Evolutionary conservation across 2,329 filamentous ascomycete genomes (phyloP).

Genomic region (Leptographium flavum): DNA sequence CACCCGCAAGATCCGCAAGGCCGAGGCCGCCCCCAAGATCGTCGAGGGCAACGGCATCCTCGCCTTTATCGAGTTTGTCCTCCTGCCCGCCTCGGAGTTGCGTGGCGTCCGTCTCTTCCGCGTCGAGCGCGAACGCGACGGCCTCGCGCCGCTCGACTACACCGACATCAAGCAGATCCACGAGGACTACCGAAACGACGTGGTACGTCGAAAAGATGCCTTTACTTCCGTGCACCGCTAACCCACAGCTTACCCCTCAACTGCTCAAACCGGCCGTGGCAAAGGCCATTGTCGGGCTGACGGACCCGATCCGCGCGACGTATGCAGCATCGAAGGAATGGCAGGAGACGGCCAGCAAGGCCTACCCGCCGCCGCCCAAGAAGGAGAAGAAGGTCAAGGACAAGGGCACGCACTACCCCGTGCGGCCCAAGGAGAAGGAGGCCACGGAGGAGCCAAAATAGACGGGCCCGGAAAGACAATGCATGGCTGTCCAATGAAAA

Average conservation of each 20-base stretch:
- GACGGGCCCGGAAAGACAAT: not conserved
- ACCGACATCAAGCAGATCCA: constrained; percentile 59
- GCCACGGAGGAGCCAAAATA: not conserved
- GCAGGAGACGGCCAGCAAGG: constrained; percentile 62
- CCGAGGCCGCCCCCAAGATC: constrained; percentile 59
- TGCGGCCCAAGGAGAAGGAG: constrained; percentile 9
- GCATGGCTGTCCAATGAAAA: too few species aligned
- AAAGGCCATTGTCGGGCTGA: constrained; percentile 55
- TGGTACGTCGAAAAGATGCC: constrained; percentile 20
- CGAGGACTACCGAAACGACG: constrained; percentile 66
- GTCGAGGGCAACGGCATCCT: constrained; percentile 79
- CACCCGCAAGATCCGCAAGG: constrained; percentile 74
- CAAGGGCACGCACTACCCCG: constrained; percentile 14
- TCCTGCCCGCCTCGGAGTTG: constrained; percentile 64
- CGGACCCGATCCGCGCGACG: constrained; percentile 63
- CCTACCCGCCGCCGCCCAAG: constrained; percentile 61
- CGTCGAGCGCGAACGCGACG: constrained; percentile 51
- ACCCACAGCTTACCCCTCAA: constrained; percentile 57
- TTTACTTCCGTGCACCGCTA: constrained; percentile 11
- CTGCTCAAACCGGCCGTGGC: constrained; percentile 74
- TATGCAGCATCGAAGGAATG: constrained; percentile 62
- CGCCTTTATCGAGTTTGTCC: constrained; percentile 72
- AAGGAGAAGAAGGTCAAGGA: constrained; percentile 32
- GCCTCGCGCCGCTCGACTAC: constrained; percentile 63
- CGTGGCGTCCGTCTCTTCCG: constrained; percentile 47